Base-by-base conservation (phyloP, 148 eudicot genomes). In the Arctostaphylos glauca region DNA sequence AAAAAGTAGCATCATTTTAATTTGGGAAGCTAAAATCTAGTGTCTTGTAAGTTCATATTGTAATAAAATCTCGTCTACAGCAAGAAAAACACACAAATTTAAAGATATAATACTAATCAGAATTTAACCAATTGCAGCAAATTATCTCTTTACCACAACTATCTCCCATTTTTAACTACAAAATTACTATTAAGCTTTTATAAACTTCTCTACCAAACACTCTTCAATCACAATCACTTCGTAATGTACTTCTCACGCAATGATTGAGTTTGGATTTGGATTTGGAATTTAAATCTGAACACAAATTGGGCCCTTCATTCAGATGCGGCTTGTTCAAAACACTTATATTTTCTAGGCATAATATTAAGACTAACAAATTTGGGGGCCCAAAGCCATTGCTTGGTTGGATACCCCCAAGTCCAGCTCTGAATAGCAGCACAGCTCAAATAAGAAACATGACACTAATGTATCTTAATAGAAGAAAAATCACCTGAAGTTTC, bases 401-500 rank as follows among this genome's bases (percentile, higher is more conserved):
- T 66, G 71, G 38, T 64, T 2, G 71, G 14, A 66, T 60, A 66
- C 12, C 71, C 71, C 71, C 44, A 66, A 60, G 16, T 16, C 43
- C 25, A 10, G 31, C 31, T 31, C 72, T 71, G 19, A 15, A 73
- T 5, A 73, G 25, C 25, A 47, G 12, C 76, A 73, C 76, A 19
- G 46, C 25, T 49, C 78, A 9, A 52, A 53, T 41, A 54, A n/a
- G 7, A 75, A 66, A 81, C 10, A 31, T 16, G 77, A 3, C 44
- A n/a, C 9, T n/a, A n/a, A 68, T 16, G 6, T 48, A 15, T 52
- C 31, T 46, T 19, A 31, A 5, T 43, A 77, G 21, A 60, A 31
- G 72, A 77, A 9, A 81, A 76, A 14, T 64, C 80, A 93, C 99
- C 98, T 96, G 99, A 79, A 96, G 84, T 84, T 94, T 96, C 60